Conservation (phyloP, 108 stramenopile genomes). For the Fistulifera pelliculosa region DNA sequence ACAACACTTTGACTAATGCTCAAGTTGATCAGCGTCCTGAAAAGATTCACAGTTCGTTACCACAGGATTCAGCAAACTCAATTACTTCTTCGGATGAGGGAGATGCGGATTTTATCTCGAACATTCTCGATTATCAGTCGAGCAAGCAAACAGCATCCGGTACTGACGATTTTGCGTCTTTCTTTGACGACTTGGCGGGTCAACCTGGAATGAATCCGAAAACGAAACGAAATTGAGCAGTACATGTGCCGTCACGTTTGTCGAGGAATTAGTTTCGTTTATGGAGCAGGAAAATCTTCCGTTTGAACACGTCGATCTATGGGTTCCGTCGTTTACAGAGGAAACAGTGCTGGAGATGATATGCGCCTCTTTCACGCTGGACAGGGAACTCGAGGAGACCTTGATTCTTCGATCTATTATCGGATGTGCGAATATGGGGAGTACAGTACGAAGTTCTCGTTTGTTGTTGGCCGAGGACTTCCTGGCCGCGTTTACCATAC, state of each 20-base stretch:
- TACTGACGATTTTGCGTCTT: conserved; percentile 20
- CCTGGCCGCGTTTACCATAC: conserved; percentile 61
- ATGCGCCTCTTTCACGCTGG: conserved; percentile 41
- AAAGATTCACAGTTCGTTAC: background rate
- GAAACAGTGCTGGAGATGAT: conserved; percentile 19
- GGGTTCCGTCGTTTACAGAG: conserved; percentile 53
- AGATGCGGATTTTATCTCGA: conserved; percentile 5
- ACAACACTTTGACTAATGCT: background rate
- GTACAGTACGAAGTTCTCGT: conserved; percentile 65
- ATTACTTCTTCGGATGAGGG: conserved; percentile 1
- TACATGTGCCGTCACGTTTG: conserved; percentile 29
- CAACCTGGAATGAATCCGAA: background rate
- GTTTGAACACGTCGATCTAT: conserved; percentile 67
- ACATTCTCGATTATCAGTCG: conserved; percentile 3
- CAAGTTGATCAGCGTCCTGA: background rate
- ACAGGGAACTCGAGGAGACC: conserved; percentile 26
- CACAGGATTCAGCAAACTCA: background rate
- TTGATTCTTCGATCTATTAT: conserved; percentile 13
- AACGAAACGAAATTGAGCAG: conserved; percentile 2
- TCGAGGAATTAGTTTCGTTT: conserved; percentile 35
- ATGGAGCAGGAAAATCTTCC: conserved; percentile 36
- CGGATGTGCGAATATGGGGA: conserved; percentile 52
- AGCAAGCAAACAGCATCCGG: background rate
- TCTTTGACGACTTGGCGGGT: conserved; percentile 12
- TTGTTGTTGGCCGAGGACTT: conserved; percentile 54